Percentiles rank a stretch among this genome's conserved stretches.
These are phyloP conservation scores for Beta vulgaris DNA, from an alignment of 148 eudicot genomes.

Conservation along the genomic window DNA sequence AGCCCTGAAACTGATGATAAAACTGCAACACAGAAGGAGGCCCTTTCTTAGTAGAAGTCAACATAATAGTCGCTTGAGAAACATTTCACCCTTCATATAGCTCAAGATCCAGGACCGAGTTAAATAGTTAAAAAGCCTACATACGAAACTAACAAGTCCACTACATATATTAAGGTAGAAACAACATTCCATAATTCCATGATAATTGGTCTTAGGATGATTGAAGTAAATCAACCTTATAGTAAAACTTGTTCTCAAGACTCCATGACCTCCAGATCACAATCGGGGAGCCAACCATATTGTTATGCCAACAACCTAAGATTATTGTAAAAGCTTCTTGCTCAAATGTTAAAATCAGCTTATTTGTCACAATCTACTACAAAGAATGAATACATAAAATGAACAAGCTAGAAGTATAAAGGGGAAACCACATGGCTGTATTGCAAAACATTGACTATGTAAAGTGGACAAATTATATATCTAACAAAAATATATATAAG, in stretches of 20 bases:
- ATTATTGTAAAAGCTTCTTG: not conserved
- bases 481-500: not conserved
- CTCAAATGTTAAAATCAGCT: not conserved
- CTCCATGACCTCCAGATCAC: not conserved
- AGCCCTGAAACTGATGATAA: constrained; percentile 90
- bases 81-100: not conserved
- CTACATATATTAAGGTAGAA: not conserved
- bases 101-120: not conserved
- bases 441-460: not conserved
- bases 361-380: not conserved
- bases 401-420: not conserved
- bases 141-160: not conserved
- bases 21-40: constrained; percentile 48
- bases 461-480: not conserved
- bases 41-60: not conserved
- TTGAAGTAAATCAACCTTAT: not conserved
- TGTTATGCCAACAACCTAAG: not conserved
- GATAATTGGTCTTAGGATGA: not conserved
- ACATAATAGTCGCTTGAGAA: not conserved
- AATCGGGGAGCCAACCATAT: not conserved
- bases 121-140: not conserved
- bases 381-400: not conserved
- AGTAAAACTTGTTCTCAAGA: not conserved
- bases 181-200: not conserved
- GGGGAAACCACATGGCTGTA: not conserved